phyloP scores from a whole-genome alignment of 208 protist species.

The Crithidia expoeki region DNA sequence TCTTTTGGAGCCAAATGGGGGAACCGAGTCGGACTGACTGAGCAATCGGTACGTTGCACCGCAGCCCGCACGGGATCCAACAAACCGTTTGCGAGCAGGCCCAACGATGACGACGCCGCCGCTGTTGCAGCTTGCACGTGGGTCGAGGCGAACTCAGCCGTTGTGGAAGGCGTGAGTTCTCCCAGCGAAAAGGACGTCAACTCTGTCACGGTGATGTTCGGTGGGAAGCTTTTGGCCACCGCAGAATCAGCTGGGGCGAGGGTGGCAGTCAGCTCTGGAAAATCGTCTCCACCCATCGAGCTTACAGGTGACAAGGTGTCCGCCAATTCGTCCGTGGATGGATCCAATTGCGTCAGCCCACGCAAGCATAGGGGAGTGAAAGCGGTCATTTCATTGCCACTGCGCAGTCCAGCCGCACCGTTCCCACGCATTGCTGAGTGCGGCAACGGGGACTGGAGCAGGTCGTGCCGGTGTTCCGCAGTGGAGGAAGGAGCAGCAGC shows the following conservation, averaged over 20 bases:
- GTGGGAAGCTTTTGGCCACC: conserved; percentile 1
- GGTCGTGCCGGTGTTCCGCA: not conserved
- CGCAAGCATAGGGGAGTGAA: not conserved
- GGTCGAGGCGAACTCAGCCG: not conserved
- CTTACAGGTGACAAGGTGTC: not conserved
- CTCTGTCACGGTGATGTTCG: conserved; percentile 17
- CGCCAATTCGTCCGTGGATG: not conserved
- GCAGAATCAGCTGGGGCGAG: not conserved
- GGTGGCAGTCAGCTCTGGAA: not conserved
- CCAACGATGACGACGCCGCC: not conserved
- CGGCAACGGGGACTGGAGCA: conserved; percentile 11
- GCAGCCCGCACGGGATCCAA: conserved; percentile 1
- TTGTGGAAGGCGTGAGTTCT: conserved; percentile 1
- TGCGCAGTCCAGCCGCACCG: not conserved
- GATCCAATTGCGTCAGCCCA: not conserved
- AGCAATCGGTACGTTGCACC: not conserved
- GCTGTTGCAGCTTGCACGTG: not conserved
- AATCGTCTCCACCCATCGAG: not conserved
- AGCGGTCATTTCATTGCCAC: not conserved
- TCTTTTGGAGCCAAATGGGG: not conserved
- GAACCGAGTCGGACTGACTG: not conserved
- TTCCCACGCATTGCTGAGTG: not conserved
- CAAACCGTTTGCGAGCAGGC: not conserved
- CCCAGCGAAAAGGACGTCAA: conserved; percentile 19
- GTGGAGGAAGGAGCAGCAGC: not conserved